phyloP scores from a whole-genome alignment of 306 rosid genomes.

The Citrullus mucosospermus region DNA sequence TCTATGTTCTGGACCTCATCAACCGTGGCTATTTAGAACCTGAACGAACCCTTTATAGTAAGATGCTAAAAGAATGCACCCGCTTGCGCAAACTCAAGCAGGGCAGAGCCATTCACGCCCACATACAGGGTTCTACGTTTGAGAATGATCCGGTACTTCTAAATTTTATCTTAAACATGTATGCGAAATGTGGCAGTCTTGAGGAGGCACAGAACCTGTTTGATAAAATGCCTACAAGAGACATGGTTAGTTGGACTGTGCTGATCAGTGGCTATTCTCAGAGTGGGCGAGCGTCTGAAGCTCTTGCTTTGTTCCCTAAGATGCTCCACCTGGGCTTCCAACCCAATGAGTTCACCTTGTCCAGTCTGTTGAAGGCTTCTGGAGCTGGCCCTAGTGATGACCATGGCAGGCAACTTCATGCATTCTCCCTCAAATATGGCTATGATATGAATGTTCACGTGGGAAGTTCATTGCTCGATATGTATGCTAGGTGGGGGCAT shows the following conservation, averaged over 20 bases:
- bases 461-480: constrained; percentile 15
- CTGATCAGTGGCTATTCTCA: constrained; percentile 17
- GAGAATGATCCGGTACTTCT: constrained; percentile 9
- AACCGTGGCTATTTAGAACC: constrained; percentile 3
- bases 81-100: constrained; percentile 2
- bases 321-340: constrained; percentile 9
- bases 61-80: constrained; percentile 14
- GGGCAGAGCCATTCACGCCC: constrained; percentile 12
- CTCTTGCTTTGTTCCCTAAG: constrained; percentile 12
- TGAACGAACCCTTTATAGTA: constrained; percentile 1
- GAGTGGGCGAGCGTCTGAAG: constrained; percentile 6
- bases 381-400: constrained; percentile 3
- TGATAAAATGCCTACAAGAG: constrained; percentile 10
- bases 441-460: constrained; percentile 14
- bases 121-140: constrained; percentile 7
- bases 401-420: constrained; percentile 14
- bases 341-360: constrained; percentile 17
- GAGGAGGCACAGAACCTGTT: constrained; percentile 11
- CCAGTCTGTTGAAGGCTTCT: constrained; percentile 18
- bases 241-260: constrained; percentile 17
- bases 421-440: constrained; percentile 12
- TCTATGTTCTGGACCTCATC: constrained; percentile 9
- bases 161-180: constrained; percentile 12
- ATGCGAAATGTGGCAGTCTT: constrained; percentile 10
- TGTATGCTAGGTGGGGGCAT: constrained; percentile 18